phyloP scores from a whole-genome alignment of 2,329 filamentous ascomycete genomes.

The Penicillium glabrum region DNA sequence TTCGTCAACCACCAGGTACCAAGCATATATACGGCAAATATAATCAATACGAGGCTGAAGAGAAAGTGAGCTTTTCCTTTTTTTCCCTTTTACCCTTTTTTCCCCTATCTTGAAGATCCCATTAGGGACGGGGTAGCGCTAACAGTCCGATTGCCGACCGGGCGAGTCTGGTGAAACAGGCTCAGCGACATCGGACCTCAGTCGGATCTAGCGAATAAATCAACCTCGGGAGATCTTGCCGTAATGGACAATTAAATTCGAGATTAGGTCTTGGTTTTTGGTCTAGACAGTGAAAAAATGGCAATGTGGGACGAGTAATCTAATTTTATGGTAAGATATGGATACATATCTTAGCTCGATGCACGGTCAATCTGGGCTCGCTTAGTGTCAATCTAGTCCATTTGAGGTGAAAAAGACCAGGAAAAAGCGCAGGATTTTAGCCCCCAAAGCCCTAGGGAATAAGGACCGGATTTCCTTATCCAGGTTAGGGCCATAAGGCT shows the following conservation, averaged over 20 bases:
- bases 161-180: background rate
- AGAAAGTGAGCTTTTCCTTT: too few relatives aligned
- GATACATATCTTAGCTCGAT: background rate
- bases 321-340: background rate
- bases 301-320: too few relatives aligned
- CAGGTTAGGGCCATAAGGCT: background rate
- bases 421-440: background rate
- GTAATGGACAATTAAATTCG: too few relatives aligned
- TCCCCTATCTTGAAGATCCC: background rate
- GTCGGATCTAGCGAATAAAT: background rate
- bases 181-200: background rate
- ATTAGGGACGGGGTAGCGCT: background rate
- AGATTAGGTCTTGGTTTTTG: too few relatives aligned
- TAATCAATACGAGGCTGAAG: too few relatives aligned
- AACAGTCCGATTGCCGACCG: background rate
- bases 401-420: background rate
- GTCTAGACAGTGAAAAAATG: too few relatives aligned
- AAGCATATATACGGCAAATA: too few relatives aligned
- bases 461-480: background rate
- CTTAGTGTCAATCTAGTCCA: background rate
- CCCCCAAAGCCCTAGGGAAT: background rate
- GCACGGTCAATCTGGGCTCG: background rate
- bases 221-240: too few relatives aligned
- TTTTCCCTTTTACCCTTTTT: background rate
- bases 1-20: too few relatives aligned